Conservation (phyloP, 2,329 filamentous ascomycete genomes). For the Monilinia polystroma region DNA sequence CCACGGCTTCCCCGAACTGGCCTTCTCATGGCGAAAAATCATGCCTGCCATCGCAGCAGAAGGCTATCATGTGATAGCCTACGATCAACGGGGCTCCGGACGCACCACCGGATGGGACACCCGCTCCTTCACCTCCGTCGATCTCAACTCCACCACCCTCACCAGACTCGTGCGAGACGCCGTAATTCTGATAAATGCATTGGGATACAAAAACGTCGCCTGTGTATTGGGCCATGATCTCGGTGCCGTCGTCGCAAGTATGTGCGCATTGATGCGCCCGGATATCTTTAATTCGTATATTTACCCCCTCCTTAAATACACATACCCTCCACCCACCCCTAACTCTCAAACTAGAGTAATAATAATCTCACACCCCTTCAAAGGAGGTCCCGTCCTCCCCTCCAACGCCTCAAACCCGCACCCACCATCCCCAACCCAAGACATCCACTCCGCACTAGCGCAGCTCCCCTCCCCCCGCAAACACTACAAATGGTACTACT, state of each 20-base stretch:
- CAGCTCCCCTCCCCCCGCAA: slow-evolving; percentile 57
- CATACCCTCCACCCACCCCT: slow-evolving; percentile 1
- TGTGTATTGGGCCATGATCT: slow-evolving; percentile 68
- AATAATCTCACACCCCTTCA: slow-evolving; percentile 65
- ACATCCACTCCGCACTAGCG: slow-evolving; percentile 58
- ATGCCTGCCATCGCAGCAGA: slow-evolving; percentile 56
- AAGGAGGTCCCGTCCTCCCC: slow-evolving; percentile 41
- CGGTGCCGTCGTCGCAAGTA: slow-evolving; percentile 59
- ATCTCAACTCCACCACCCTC: slow-evolving; percentile 56
- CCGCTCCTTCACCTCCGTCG: slow-evolving; percentile 50
- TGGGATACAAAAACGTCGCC: slow-evolving; percentile 58
- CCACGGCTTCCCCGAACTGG: slow-evolving; percentile 68
- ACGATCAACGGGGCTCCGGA: slow-evolving; percentile 67
- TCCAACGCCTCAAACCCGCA: slow-evolving; percentile 37
- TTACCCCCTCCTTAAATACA: neutral
- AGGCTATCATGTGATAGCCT: slow-evolving; percentile 65
- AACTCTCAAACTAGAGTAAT: slow-evolving; percentile 44
- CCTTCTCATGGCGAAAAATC: slow-evolving; percentile 67
- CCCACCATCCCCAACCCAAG: slow-evolving; percentile 34
- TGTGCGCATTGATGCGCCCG: slow-evolving; percentile 60
- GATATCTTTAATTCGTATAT: slow-evolving; percentile 58
- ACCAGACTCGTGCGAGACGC: slow-evolving; percentile 61
- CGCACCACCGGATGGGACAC: slow-evolving; percentile 62
- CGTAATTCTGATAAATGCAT: slow-evolving; percentile 57
- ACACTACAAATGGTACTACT: slow-evolving; percentile 70